Conservation (phyloP, 352 stramenopile species). For the Elongisporangium undulatum region DNA sequence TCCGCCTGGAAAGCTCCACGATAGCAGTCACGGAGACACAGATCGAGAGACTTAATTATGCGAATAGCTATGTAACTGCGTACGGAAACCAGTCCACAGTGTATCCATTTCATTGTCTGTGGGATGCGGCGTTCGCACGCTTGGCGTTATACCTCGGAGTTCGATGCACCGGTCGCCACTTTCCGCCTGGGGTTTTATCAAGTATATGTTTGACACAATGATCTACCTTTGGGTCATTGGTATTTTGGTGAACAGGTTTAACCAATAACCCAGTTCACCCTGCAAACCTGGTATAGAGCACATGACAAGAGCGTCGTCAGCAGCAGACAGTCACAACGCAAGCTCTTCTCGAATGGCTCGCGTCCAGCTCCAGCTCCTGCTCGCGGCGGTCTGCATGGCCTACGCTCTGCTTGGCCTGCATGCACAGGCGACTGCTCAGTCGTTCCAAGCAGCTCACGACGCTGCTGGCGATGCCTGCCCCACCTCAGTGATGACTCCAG, state of each 20-base stretch:
- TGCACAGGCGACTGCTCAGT: too few relatives aligned
- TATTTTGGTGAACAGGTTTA: neutral
- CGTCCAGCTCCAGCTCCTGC: neutral
- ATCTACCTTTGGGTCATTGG: neutral
- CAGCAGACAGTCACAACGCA: neutral
- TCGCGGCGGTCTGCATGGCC: neutral
- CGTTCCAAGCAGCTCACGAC: too few relatives aligned
- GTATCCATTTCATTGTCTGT: too few relatives aligned
- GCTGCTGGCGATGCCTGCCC: too few relatives aligned
- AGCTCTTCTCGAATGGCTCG: neutral
- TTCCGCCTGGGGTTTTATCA: too few relatives aligned
- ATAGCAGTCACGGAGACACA: too few relatives aligned
- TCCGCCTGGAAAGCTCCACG: too few relatives aligned
- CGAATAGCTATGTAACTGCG: neutral
- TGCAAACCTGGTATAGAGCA: neutral
- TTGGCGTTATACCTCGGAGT: too few relatives aligned
- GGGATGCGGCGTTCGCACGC: too few relatives aligned
- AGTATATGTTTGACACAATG: neutral
- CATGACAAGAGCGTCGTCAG: neutral
- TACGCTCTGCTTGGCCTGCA: neutral
- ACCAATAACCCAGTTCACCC: neutral
- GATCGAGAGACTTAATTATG: constrained; percentile 1
- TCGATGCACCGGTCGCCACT: too few relatives aligned
- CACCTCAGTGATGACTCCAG: too few relatives aligned
- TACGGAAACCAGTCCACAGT: too few relatives aligned